Evolutionary conservation across 108 stramenopile species (phyloP), one percentile per base, ranked within the genome.

Genomic region (Aurantiochytrium sp.): DNA sequence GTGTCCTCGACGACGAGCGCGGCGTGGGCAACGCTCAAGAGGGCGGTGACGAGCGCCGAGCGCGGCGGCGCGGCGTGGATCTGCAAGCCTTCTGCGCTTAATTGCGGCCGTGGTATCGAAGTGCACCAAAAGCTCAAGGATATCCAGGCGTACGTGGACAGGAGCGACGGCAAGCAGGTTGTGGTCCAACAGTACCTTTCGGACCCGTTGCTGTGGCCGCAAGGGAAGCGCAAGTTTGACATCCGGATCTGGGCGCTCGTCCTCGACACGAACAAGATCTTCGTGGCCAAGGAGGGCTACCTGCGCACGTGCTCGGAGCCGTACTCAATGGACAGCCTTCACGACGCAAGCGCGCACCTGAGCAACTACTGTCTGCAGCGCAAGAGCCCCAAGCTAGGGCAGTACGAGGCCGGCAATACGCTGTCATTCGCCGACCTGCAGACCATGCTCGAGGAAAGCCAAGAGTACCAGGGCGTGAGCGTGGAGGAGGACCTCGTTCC

Each of bases 251-350:
- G 55, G 55, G 86, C 19, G 3, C 24, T 87, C 12, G 32, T 87
- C 0, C 22, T 50, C 17, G 86, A 55, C 15, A n/a, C 30, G 15
- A 19, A 22, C 30, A 55, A 59, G 42, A 37, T 87, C 45, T 55
- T 36, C 59, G 55, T 87, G 30, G 55, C 55, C 42, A 31, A 24
- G 15, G 21, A 30, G 3, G 86, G 55, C 27, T 37, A 59, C 17
- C 55, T 87, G n/a, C 55, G 55, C 36, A 65, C 55, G 24, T 87
- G 86, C 86, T 65, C 55, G 21, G 86, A 59, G 55, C 86, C 86
- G 3, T 87, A 65, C 55, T 27, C 39, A 5, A 36, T 59, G 55
- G 86, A 87, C 59, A 30, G 4, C 6, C 22, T 87, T 32, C 19
- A 22, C 39, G 55, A 87, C 4, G 34, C 55, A 31, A 59, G 30